Evolutionary conservation across 2,329 filamentous ascomycete species (phyloP).

Genomic region (Hypoxylon sp.): DNA sequence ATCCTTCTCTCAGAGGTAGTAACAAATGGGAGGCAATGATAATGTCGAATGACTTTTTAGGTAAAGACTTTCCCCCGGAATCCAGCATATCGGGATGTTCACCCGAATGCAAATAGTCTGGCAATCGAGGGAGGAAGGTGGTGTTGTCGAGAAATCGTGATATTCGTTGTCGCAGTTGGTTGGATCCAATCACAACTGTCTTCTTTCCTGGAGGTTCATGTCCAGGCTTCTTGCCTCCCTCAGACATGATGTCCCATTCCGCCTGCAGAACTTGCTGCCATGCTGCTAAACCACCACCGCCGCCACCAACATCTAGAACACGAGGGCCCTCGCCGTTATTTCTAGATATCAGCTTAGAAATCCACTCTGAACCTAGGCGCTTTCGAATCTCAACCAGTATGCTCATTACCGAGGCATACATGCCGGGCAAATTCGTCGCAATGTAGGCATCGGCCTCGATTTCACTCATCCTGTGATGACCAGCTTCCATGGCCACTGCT

Average conservation of each 20-base stretch:
- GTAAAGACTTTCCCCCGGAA: constrained; percentile 60
- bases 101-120: constrained; percentile 78
- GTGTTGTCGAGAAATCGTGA: constrained; percentile 85
- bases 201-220: constrained; percentile 71
- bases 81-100: constrained; percentile 68
- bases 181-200: constrained; percentile 81
- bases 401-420: constrained; percentile 73
- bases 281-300: constrained; percentile 76
- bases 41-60: constrained; percentile 84
- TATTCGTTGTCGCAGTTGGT: constrained; percentile 76
- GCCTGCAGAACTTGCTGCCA: constrained; percentile 81
- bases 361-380: constrained; percentile 75
- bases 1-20: constrained; percentile 78
- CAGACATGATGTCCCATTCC: constrained; percentile 78
- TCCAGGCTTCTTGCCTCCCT: constrained; percentile 55
- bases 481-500: constrained; percentile 69
- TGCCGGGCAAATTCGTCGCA: constrained; percentile 72
- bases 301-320: constrained; percentile 78
- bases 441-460: constrained; percentile 80
- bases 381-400: constrained; percentile 77
- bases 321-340: constrained; percentile 65
- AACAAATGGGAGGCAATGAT: constrained; percentile 89
- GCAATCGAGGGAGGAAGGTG: constrained; percentile 89
- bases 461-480: constrained; percentile 72
- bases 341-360: constrained; percentile 68